phyloP scores from a whole-genome alignment of 2,329 filamentous ascomycete species.

The Geosmithia flava region DNA sequence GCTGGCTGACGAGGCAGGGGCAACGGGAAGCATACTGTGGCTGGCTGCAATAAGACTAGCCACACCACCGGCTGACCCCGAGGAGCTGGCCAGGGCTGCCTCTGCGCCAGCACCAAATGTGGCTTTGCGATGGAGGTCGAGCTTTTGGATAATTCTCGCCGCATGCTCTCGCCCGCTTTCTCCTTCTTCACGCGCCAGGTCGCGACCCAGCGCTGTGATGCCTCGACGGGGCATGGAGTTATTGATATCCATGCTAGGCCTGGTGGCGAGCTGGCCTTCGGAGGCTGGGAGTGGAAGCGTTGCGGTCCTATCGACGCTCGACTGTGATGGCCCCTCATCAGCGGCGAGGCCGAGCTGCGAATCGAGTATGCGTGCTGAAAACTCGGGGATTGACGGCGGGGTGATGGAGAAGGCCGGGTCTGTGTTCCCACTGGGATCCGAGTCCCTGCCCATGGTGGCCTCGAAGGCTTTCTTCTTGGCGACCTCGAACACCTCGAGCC shows the following conservation, averaged over 20 bases:
- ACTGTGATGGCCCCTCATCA: constrained; percentile 24
- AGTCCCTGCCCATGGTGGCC: constrained; percentile 44
- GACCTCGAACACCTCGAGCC: constrained; percentile 86
- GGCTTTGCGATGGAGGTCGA: constrained; percentile 77
- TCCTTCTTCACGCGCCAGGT: constrained; percentile 50
- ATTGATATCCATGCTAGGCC: constrained; percentile 62
- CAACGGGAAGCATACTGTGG: constrained; percentile 62
- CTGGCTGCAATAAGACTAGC: constrained; percentile 78
- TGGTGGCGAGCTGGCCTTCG: constrained; percentile 39
- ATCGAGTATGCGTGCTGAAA: constrained; percentile 69
- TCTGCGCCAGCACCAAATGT: constrained; percentile 39
- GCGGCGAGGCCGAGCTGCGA: constrained; percentile 42
- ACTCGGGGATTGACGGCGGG: constrained; percentile 77
- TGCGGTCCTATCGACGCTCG: constrained; percentile 42
- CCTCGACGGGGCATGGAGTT: constrained; percentile 36
- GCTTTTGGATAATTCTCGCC: constrained; percentile 80
- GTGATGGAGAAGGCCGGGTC: constrained; percentile 87
- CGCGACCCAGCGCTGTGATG: constrained; percentile 36
- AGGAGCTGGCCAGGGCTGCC: constrained; percentile 18
- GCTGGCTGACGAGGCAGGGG: constrained; percentile 18
- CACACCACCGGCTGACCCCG: constrained; percentile 38
- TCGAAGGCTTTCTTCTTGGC: constrained; percentile 90
- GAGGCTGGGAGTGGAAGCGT: constrained; percentile 51
- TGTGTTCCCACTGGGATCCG: constrained; percentile 26
- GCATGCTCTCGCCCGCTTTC: constrained; percentile 72